Evolutionary conservation across 345 rosid species (phyloP), one percentile per base, ranked within the genome.

Genomic region (Lepidium sativum): DNA sequence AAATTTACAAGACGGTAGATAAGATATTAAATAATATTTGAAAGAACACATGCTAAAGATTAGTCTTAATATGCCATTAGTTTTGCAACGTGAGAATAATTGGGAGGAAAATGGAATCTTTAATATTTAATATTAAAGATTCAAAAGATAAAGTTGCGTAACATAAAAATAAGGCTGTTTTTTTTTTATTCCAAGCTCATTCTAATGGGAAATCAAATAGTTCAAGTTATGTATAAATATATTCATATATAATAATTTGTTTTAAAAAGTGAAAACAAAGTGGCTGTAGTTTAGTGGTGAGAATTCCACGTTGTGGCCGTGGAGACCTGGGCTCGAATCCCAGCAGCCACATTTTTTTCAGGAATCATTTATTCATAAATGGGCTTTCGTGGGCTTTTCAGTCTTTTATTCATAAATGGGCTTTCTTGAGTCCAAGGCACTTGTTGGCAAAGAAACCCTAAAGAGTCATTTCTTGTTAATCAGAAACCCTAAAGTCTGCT

Each of bases 251-350:
- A 0, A 0, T 23, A n/a, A 1, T 5, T 27, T 27, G 1, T 2
- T 38, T 6, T 0, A 0, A 6, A n/a, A 14, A 0, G 0, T 44
- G 0, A 0, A 12, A 33, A 0, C 39, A 2, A 4, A 11, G 88
- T 80, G 83, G 84, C 84, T 84, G 88, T 84, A 84, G 88, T 80
- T 81, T 81, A 87, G 95, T 83, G 85, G 91, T 84, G 6, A 81
- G 86, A 84, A 87, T 83, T 81, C 81, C 80, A 87, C 83, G 84
- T 85, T 81, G 91, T 87, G 88, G 88, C 91, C 88, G 86, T 87
- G 82, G 83, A 80, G 82, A 84, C 87, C 86, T 80, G 84, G 88
- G 95, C 90, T 84, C 84, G 88, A 87, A 77, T 80, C 88, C 86
- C 82, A 84, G 85, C 86, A 84, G 88, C 86, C 86, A 84, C 88